Evolutionary conservation across 2,329 filamentous ascomycete genomes (phyloP), one percentile per base, ranked within the genome.

Genomic region (Aureobasidium pullulans): DNA sequence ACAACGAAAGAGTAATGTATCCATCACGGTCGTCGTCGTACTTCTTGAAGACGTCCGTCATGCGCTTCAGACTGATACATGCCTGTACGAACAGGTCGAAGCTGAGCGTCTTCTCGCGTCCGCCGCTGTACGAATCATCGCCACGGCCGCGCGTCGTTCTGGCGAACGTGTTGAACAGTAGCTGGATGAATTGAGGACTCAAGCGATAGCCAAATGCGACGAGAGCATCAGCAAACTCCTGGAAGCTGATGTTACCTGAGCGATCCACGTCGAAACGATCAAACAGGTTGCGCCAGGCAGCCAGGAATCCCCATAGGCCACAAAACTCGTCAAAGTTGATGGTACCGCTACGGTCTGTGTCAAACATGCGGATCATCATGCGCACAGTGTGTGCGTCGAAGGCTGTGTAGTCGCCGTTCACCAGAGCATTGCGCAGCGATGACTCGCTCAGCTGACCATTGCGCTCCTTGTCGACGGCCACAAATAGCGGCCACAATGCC

Each of bases 321-420:
- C 92, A 95, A 74, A 99, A 99, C 75, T 97, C 94, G 64, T 94
- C 87, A 73, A 96, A 97, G 62, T 88, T 91, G 72, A 99, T 95
- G 13, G 88, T 89, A 54, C 92, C 91, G 63, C 84, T 88, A 66
- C 89, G 87, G 75, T 96, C 89, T 61, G 88, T 89, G 76, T 97
- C 93, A 76, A 99, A 99, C 94, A 99, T 97, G 70, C 92, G 88
- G 66, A 99, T 96, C 92, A 99, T 96, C 90, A 97, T 96, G 69
- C 88, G 88, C 64, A 97, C 92, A 1, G 94, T 99, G 67, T 96
- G 89, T 4, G 86, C 82, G 74, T 99, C 92, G 72, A 99, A 99
- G 4, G 90, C 84, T 1, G 90, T 90, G 84, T 90, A 96, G 79
- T 99, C 94, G 59, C 92, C 93, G 71, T 99, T 99, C 61, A 97